These are phyloP conservation scores for Yarrowia sp. DNA, from an alignment of 805 yeast genomes.

Conservation along the genomic window DNA sequence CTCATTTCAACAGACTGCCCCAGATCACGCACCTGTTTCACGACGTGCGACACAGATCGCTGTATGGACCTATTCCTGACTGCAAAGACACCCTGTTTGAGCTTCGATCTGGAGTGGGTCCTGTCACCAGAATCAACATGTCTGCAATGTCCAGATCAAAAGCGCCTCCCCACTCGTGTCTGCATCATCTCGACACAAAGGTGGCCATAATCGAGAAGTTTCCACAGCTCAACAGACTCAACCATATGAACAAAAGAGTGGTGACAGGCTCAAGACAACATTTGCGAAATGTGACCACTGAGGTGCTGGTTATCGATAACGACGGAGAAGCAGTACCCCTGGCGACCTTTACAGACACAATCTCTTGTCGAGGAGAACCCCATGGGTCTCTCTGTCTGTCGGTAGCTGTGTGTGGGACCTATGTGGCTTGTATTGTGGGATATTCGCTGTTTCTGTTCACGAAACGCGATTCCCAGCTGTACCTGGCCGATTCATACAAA, in stretches of 20 bases:
- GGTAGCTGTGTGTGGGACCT: slow-evolving; percentile 22
- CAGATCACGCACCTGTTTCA: slow-evolving; percentile 24
- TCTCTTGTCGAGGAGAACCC: slow-evolving; percentile 25
- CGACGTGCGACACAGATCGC: slow-evolving; percentile 27
- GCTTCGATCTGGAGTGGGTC: slow-evolving; percentile 35
- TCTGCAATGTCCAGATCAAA: slow-evolving; percentile 23
- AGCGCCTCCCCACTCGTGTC: slow-evolving; percentile 27
- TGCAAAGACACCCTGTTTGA: slow-evolving; percentile 22
- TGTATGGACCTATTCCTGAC: slow-evolving; percentile 25
- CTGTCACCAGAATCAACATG: slow-evolving; percentile 32
- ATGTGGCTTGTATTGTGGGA: slow-evolving; percentile 36
- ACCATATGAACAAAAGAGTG: slow-evolving; percentile 36
- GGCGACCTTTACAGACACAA: slow-evolving; percentile 29
- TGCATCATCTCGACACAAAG: slow-evolving; percentile 34
- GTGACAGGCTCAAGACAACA: slow-evolving; percentile 30
- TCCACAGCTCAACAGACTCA: slow-evolving; percentile 32
- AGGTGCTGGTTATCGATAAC: slow-evolving; percentile 22
- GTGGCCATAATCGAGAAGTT: slow-evolving; percentile 33
- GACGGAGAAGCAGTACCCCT: slow-evolving; percentile 24
- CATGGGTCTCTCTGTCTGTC: slow-evolving; percentile 30
- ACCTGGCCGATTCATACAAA: slow-evolving; percentile 12
- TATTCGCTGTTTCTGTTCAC: slow-evolving; percentile 33
- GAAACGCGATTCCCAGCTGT: slow-evolving; percentile 6
- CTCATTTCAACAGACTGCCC: slow-evolving; percentile 3
- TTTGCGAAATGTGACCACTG: slow-evolving; percentile 21